Conservation (phyloP, 2,329 filamentous ascomycete species). For the Emericellopsis atlantica region DNA sequence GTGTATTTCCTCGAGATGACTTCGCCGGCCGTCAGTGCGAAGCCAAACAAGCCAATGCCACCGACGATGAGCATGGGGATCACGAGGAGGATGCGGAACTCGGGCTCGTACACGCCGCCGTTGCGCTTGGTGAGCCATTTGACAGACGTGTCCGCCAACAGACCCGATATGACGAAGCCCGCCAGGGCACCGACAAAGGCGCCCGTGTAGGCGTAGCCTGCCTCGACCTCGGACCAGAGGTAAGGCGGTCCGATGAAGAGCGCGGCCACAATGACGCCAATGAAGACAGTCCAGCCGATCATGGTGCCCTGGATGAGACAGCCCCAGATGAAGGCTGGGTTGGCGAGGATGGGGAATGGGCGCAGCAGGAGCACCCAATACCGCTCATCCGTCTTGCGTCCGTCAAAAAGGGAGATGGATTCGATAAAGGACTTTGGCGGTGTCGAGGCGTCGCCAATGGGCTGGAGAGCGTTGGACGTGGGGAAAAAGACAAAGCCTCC, state of each 20-base stretch:
- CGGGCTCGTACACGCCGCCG: conserved; percentile 75
- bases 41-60: conserved; percentile 70
- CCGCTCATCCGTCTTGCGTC: conserved; percentile 65
- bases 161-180: conserved; percentile 65
- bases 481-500: conserved; percentile 18
- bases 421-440: conserved; percentile 45
- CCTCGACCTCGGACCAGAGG: conserved; percentile 69
- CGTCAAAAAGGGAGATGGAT: conserved; percentile 61
- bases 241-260: conserved; percentile 72
- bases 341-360: conserved; percentile 70
- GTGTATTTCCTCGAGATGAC: conserved; percentile 43
- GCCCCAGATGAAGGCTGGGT: conserved; percentile 75
- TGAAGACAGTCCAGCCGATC: conserved; percentile 93
- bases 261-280: conserved; percentile 69
- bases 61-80: conserved; percentile 71
- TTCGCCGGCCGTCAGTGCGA: conserved; percentile 59
- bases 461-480: conserved; percentile 17
- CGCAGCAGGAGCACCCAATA: conserved; percentile 56
- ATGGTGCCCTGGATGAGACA: conserved; percentile 74
- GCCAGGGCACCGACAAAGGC: conserved; percentile 73
- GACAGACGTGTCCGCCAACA: conserved; percentile 62
- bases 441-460: conserved; percentile 18
- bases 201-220: conserved; percentile 78
- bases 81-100: conserved; percentile 76
- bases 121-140: conserved; percentile 61